Percentiles rank a stretch among this genome's conserved stretches.
Conservation (phyloP, 2,329 filamentous ascomycete genomes). For the Alternaria brassicicola region DNA sequence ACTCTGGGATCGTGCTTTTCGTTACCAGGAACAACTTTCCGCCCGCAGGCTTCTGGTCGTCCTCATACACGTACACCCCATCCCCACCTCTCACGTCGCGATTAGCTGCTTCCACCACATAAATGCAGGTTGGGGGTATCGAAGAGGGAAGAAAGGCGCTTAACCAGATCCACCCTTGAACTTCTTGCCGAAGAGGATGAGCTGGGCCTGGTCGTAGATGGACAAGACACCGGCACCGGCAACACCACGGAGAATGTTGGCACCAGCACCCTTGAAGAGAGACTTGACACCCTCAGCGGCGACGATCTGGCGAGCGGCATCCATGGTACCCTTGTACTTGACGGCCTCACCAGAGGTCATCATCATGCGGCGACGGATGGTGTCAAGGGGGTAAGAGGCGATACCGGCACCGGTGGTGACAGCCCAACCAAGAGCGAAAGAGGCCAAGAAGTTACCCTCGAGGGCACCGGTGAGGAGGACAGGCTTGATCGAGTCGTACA, state of each 20-base stretch:
- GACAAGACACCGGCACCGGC: constrained; percentile 99
- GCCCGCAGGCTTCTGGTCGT: constrained; percentile 45
- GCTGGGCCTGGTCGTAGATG: constrained; percentile 99
- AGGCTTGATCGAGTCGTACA: constrained; percentile 99
- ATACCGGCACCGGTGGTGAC: constrained; percentile 99
- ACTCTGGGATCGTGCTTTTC: constrained; percentile 49
- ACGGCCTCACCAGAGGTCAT: constrained; percentile 97
- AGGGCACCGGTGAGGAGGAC: constrained; percentile 90
- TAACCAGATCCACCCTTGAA: constrained; percentile 72
- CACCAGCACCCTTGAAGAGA: constrained; percentile 99
- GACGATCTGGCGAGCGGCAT: constrained; percentile 91
- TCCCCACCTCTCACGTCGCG: constrained; percentile 35
- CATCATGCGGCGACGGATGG: constrained; percentile 99
- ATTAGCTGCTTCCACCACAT: constrained; percentile 47
- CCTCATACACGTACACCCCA: constrained; percentile 44
- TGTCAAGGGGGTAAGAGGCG: constrained; percentile 99
- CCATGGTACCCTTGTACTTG: constrained; percentile 98
- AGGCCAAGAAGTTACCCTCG: constrained; percentile 99
- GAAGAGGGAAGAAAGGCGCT: constrained; percentile 42
- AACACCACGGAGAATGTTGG: constrained; percentile 99
- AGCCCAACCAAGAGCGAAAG: constrained; percentile 96
- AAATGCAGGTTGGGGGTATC: constrained; percentile 46
- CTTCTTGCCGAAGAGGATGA: constrained; percentile 99
- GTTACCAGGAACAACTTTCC: constrained; percentile 53
- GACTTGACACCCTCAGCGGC: constrained; percentile 98